Percentiles rank a stretch among this genome's conserved stretches.
These are phyloP conservation scores for Calonectria pauciramosa DNA, from an alignment of 2,329 filamentous ascomycete species.

Conservation along the genomic window DNA sequence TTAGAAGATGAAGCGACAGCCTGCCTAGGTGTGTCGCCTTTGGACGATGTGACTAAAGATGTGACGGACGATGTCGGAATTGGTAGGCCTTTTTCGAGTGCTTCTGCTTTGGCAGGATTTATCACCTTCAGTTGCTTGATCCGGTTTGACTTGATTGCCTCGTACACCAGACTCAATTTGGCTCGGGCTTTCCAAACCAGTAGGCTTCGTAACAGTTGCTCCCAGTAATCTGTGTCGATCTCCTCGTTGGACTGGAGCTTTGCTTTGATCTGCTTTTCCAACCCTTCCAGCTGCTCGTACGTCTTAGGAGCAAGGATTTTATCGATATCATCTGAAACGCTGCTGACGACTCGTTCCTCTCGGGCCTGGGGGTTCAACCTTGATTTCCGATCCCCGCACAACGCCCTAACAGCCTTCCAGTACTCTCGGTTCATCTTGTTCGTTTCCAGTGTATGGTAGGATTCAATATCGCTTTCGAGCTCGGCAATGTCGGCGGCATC, in stretches of 20 bases:
- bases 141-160: conserved; percentile 79
- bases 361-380: conserved; percentile 71
- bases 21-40: conserved; percentile 24
- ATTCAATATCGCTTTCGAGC: conserved; percentile 83
- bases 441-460: conserved; percentile 86
- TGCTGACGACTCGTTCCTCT: conserved; percentile 82
- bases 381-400: conserved; percentile 82
- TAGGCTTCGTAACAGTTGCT: conserved; percentile 87
- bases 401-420: conserved; percentile 90
- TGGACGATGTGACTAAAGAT: conserved; percentile 13
- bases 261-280: conserved; percentile 88
- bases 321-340: conserved; percentile 90
- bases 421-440: conserved; percentile 86
- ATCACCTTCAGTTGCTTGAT: conserved; percentile 75
- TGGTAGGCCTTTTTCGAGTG: conserved; percentile 31
- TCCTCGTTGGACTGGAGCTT: conserved; percentile 92
- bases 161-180: conserved; percentile 82
- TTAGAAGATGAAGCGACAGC: conserved; percentile 35
- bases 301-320: conserved; percentile 87
- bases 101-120: conserved; percentile 75
- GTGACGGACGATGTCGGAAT: conserved; percentile 14
- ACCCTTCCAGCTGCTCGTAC: conserved; percentile 84
- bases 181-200: conserved; percentile 93
- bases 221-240: conserved; percentile 98
- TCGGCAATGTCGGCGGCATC: conserved; percentile 77